Evolutionary conservation across 2,329 filamentous ascomycete genomes (phyloP).

Genomic region (Aspergillus arachidicola): DNA sequence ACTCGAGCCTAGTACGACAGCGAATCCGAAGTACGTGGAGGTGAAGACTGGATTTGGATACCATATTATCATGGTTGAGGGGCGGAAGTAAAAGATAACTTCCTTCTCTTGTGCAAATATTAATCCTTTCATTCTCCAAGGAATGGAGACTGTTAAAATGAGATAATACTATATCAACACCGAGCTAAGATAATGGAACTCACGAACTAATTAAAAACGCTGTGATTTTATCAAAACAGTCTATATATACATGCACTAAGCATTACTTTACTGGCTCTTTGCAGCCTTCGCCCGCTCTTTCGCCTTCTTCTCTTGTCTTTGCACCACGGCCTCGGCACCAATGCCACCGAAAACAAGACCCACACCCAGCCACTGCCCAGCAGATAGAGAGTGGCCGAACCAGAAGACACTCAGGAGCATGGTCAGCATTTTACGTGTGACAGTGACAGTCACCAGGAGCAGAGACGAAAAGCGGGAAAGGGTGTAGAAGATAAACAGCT

Average conservation of each 20-base stretch:
- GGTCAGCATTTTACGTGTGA: slow-evolving; percentile 98
- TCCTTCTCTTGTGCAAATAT: background rate
- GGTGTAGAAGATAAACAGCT: slow-evolving; percentile 98
- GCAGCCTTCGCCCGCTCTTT: slow-evolving; percentile 68
- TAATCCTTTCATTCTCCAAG: background rate
- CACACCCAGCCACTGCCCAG: slow-evolving; percentile 94
- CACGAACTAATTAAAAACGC: background rate
- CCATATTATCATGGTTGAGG: slow-evolving; percentile 70
- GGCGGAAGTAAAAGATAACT: slow-evolving; percentile 52
- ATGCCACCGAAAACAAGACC: slow-evolving; percentile 93
- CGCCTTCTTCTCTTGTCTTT: slow-evolving; percentile 77
- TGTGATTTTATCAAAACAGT: background rate
- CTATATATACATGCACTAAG: slow-evolving; percentile 10
- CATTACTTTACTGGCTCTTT: slow-evolving; percentile 31
- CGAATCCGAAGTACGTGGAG: slow-evolving; percentile 63
- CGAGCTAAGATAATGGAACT: background rate
- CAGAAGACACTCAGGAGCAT: slow-evolving; percentile 96
- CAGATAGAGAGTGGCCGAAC: slow-evolving; percentile 83
- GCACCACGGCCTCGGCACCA: slow-evolving; percentile 83
- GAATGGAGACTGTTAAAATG: background rate
- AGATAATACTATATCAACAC: background rate
- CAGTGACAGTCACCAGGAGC: slow-evolving; percentile 91
- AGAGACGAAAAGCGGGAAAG: slow-evolving; percentile 89
- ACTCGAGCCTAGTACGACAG: slow-evolving; percentile 62
- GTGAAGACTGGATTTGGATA: slow-evolving; percentile 68